Percentiles rank a stretch among this genome's conserved stretches.
phyloP scores from a whole-genome alignment of 305 asterid genomes.

The Withania somnifera region DNA sequence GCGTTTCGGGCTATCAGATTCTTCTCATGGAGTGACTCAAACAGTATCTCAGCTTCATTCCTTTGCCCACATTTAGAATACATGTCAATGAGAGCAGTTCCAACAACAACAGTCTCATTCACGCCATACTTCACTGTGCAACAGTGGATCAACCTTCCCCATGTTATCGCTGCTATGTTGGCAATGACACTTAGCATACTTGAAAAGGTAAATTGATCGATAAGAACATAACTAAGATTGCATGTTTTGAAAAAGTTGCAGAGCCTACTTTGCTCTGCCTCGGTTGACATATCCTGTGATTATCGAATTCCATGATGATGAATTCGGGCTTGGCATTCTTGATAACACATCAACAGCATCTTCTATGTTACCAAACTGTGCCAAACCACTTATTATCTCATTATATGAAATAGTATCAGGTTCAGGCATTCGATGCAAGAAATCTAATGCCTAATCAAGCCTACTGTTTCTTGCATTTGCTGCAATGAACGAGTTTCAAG shows the following conservation, averaged over 20 bases:
- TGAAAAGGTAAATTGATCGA: slow-evolving; percentile 72
- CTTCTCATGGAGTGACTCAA: slow-evolving; percentile 34
- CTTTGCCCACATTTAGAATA: slow-evolving; percentile 66
- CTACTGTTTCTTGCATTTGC: slow-evolving; percentile 59
- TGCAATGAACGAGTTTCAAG: slow-evolving; percentile 71
- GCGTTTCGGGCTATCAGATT: slow-evolving; percentile 71
- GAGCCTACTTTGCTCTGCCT: slow-evolving; percentile 35
- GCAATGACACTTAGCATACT: slow-evolving; percentile 62
- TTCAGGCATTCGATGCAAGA: slow-evolving; percentile 39
- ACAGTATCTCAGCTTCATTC: slow-evolving; percentile 29
- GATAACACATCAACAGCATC: slow-evolving; percentile 41
- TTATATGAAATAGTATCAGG: slow-evolving; percentile 60
- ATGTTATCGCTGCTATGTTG: slow-evolving; percentile 26
- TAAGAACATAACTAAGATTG: slow-evolving; percentile 22
- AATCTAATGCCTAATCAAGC: slow-evolving; percentile 39
- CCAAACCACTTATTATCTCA: slow-evolving; percentile 53
- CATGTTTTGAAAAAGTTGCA: slow-evolving; percentile 46
- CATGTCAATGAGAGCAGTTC: slow-evolving; percentile 70
- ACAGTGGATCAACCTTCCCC: slow-evolving; percentile 50
- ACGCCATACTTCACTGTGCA: slow-evolving; percentile 45
- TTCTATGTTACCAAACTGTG: slow-evolving; percentile 48
- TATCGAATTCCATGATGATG: slow-evolving; percentile 82
- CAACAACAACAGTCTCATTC: slow-evolving; percentile 45
- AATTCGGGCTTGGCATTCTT: slow-evolving; percentile 44
- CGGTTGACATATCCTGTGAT: slow-evolving; percentile 62